These are phyloP conservation scores for Biscogniauxia sp. DNA, from an alignment of 2,329 filamentous ascomycete species.

Conservation along the genomic window DNA sequence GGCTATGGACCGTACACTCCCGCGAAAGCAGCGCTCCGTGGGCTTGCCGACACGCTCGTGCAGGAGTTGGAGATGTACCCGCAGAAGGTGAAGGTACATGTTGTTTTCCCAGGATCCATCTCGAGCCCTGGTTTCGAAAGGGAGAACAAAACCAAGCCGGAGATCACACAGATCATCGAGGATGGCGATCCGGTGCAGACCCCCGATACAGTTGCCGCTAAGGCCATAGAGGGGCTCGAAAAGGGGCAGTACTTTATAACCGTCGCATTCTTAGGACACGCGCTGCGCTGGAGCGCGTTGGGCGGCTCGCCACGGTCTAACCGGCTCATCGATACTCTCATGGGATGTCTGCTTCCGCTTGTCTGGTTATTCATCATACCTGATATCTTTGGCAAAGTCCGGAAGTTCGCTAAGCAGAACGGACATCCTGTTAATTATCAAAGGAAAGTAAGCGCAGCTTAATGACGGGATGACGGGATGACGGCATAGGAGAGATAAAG, in stretches of 20 bases:
- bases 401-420: slow-evolving; percentile 53
- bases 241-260: slow-evolving; percentile 77
- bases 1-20: slow-evolving; percentile 85
- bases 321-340: slow-evolving; percentile 57
- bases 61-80: slow-evolving; percentile 89
- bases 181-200: slow-evolving; percentile 77
- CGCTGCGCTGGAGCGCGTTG: slow-evolving; percentile 65
- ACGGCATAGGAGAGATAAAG: neutral
- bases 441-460: slow-evolving; percentile 27
- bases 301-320: slow-evolving; percentile 58
- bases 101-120: slow-evolving; percentile 84
- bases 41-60: slow-evolving; percentile 76
- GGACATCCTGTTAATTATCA: slow-evolving; percentile 55
- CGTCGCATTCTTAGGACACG: slow-evolving; percentile 66
- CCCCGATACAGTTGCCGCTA: slow-evolving; percentile 72
- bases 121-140: slow-evolving; percentile 69
- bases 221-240: slow-evolving; percentile 72
- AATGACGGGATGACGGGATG: neutral
- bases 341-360: slow-evolving; percentile 51
- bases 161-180: slow-evolving; percentile 75
- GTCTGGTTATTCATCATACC: slow-evolving; percentile 58
- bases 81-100: slow-evolving; percentile 74
- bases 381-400: slow-evolving; percentile 58
- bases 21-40: slow-evolving; percentile 80
- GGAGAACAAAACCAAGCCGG: slow-evolving; percentile 78